Evolutionary conservation across 2,329 filamentous ascomycete genomes (phyloP).

Genomic region (Fusarium cyanostomum): DNA sequence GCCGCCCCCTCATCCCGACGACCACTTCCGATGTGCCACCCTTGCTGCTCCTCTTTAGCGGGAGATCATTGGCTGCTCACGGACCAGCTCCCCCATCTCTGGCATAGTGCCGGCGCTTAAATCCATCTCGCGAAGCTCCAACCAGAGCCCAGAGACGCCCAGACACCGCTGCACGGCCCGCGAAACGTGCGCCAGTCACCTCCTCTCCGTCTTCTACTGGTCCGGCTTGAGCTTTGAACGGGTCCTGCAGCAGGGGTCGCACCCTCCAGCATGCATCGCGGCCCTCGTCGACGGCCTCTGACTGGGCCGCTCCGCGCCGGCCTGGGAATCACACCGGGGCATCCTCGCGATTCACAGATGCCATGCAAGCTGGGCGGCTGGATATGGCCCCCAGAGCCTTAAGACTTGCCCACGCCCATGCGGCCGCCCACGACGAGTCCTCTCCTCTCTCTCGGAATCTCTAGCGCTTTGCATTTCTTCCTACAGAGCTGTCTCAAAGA

Average conservation of each 20-base stretch:
- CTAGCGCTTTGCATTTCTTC: constrained; percentile 12
- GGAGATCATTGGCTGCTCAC: constrained; percentile 26
- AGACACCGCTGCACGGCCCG: constrained; percentile 3
- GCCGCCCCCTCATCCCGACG: constrained; percentile 1
- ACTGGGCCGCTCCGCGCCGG: constrained; percentile 41
- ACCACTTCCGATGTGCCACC: constrained; percentile 8
- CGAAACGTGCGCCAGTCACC: constrained; percentile 16
- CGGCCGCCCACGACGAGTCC: constrained; percentile 26
- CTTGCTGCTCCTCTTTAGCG: neutral
- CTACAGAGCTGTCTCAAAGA: neutral
- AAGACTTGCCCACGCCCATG: constrained; percentile 42
- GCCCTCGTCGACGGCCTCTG: constrained; percentile 32
- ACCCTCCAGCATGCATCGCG: constrained; percentile 33
- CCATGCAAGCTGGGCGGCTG: constrained; percentile 41
- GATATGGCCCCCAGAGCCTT: constrained; percentile 34
- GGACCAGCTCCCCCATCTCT: constrained; percentile 1
- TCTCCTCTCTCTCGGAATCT: constrained; percentile 11
- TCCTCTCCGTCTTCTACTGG: constrained; percentile 30
- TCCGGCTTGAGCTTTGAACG: neutral
- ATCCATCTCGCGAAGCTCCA: constrained; percentile 22
- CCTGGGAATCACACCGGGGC: constrained; percentile 41
- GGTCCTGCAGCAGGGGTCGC: constrained; percentile 36
- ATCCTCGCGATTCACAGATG: constrained; percentile 14
- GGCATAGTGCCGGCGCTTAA: constrained; percentile 43
- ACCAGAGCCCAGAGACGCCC: constrained; percentile 24